Evolutionary conservation across 257 asterid species (phyloP).

Genomic region (Marsdenia floribunda): DNA sequence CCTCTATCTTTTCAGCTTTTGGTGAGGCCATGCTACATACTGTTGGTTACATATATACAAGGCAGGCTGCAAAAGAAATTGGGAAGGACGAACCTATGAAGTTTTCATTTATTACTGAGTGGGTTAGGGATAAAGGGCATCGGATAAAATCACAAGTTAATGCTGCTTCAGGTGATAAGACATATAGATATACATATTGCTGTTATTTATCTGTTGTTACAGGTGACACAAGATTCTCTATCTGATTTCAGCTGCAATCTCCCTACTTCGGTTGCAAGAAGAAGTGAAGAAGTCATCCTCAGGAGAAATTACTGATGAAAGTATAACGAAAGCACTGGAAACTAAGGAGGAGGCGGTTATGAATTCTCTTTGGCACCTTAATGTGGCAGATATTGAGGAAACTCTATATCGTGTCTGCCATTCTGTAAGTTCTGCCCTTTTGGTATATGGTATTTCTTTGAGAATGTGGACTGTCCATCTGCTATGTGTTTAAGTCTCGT

Average conservation of each 20-base stretch:
- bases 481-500: neutral
- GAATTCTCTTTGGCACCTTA: slow-evolving; percentile 72
- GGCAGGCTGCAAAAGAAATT: slow-evolving; percentile 80
- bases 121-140: slow-evolving; percentile 85
- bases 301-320: slow-evolving; percentile 50
- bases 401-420: slow-evolving; percentile 68
- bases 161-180: slow-evolving; percentile 72
- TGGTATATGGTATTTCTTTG: neutral
- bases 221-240: neutral
- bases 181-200: neutral
- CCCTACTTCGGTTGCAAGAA: slow-evolving; percentile 58
- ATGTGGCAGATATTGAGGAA: slow-evolving; percentile 72
- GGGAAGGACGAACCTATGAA: slow-evolving; percentile 76
- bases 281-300: slow-evolving; percentile 52
- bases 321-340: slow-evolving; percentile 40
- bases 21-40: slow-evolving; percentile 84
- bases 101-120: slow-evolving; percentile 77
- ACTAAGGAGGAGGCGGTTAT: slow-evolving; percentile 55
- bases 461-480: neutral
- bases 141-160: slow-evolving; percentile 53
- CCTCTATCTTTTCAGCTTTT: slow-evolving; percentile 51
- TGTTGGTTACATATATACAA: slow-evolving; percentile 73
- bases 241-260: slow-evolving; percentile 50
- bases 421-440: slow-evolving; percentile 43
- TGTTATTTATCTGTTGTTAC: neutral